A percentile compares a stretch with the other conserved stretches of the same genome.
Evolutionary conservation across 2,329 filamentous ascomycete species (phyloP).

Genomic region (Arthrobotrys pseudoclavata): DNA sequence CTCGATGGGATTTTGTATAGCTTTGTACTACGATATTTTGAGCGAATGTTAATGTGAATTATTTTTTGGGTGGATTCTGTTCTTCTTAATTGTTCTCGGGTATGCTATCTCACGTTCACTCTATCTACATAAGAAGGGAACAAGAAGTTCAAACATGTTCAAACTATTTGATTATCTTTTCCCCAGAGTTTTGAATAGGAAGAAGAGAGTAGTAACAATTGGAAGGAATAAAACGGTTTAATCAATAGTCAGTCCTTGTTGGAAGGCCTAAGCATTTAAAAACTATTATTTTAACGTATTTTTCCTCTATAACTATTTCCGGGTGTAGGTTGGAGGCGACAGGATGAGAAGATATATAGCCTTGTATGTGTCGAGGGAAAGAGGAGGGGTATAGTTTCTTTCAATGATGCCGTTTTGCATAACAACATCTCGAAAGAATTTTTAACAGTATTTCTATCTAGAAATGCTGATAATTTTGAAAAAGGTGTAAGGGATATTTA

Average conservation of each 20-base stretch:
- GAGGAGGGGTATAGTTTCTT: neutral
- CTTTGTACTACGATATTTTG: neutral
- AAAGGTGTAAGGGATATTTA: neutral
- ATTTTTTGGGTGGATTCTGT: neutral
- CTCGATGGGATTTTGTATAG: no score
- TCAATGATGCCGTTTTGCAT: neutral
- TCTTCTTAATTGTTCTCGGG: no score
- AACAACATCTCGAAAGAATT: neutral
- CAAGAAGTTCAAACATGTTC: neutral
- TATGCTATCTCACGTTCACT: neutral
- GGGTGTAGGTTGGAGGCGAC: no score
- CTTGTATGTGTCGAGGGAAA: neutral
- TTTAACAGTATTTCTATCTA: neutral
- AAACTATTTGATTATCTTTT: neutral
- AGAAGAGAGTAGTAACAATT: no score
- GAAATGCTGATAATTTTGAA: neutral
- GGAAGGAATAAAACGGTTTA: neutral
- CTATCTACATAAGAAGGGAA: neutral
- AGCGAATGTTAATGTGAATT: conserved; percentile 5
- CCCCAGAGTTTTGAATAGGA: no score
- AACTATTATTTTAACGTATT: neutral
- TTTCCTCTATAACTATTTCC: no score
- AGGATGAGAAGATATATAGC: no score
- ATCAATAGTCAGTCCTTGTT: neutral
- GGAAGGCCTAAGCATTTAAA: neutral